These are phyloP conservation scores for Schwanniomyces vanrijiae DNA, from an alignment of 805 yeast species.

Conservation along the genomic window DNA sequence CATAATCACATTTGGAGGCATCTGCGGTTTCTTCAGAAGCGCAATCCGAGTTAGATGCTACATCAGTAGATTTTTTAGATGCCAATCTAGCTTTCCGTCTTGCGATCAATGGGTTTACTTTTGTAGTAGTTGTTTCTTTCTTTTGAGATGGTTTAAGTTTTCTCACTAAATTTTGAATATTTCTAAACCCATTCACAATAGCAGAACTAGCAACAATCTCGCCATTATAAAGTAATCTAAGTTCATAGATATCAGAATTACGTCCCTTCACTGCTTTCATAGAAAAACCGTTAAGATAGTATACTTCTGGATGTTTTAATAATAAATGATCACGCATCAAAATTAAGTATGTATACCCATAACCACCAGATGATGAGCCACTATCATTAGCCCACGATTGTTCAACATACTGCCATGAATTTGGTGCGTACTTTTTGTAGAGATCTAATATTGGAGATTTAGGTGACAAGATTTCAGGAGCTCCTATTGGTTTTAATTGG, in stretches of 20 bases:
- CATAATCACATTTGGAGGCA: conserved; percentile 69
- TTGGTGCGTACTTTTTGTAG: conserved; percentile 48
- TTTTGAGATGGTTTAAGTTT: conserved; percentile 55
- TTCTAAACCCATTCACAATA: conserved; percentile 86
- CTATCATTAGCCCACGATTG: conserved; percentile 70
- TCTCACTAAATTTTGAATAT: conserved; percentile 90
- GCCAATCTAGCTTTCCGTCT: conserved; percentile 43
- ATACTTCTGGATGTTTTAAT: conserved; percentile 13
- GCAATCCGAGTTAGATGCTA: conserved; percentile 4
- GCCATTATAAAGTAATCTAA: conserved; percentile 47
- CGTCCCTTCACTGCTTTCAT: conserved; percentile 57
- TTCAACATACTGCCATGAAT: conserved; percentile 57
- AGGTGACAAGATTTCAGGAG: conserved; percentile 7
- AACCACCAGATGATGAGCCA: conserved; percentile 91
- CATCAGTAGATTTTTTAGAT: conserved; percentile 10
- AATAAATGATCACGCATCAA: conserved; percentile 30
- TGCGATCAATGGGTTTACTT: conserved; percentile 40
- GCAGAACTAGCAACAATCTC: conserved; percentile 50
- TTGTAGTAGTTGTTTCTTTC: conserved; percentile 12
- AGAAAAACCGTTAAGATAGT: conserved; percentile 17
- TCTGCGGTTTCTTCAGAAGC: conserved; percentile 45
- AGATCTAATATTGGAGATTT: conserved; percentile 13
- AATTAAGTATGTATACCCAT: conserved; percentile 66
- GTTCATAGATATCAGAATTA: conserved; percentile 75
- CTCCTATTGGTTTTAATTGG: conserved; percentile 18